Evolutionary conservation across 1,284 basidiomycete genomes (phyloP).

Genomic region (Sporisorium scitamineum): DNA sequence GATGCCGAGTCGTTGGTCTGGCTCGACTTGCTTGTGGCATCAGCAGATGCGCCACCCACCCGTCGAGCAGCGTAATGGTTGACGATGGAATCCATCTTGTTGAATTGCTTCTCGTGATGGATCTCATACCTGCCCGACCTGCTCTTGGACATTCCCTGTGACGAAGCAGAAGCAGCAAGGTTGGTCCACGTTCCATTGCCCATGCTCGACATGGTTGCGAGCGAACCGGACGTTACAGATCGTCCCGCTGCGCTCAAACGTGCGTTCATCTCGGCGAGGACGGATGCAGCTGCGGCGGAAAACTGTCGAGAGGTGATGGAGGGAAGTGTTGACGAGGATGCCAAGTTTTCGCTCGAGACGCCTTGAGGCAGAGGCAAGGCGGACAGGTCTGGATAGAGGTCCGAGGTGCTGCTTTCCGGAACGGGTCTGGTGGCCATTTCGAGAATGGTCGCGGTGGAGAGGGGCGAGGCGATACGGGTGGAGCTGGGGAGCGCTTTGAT

Average conservation of each 20-base stretch:
- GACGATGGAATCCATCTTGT: conserved; percentile 58
- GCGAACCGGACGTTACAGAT: conserved; percentile 30
- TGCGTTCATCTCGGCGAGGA: conserved; percentile 58
- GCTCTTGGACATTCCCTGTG: conserved; percentile 39
- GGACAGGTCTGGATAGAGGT: conserved; percentile 40
- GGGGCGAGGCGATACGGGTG: conserved; percentile 31
- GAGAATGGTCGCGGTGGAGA: conserved; percentile 36
- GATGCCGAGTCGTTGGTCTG: background rate
- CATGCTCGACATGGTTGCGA: conserved; percentile 34
- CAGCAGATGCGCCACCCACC: conserved; percentile 13
- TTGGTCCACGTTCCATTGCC: conserved; percentile 31
- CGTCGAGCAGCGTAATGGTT: conserved; percentile 57
- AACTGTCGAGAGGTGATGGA: conserved; percentile 49
- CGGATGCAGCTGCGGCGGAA: conserved; percentile 45
- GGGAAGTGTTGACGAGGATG: conserved; percentile 41
- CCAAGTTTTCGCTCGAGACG: conserved; percentile 25
- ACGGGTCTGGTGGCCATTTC: conserved; percentile 22
- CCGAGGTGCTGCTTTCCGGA: conserved; percentile 9
- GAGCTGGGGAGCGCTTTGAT: conserved; percentile 48
- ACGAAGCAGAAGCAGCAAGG: conserved; percentile 23
- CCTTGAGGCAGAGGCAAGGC: conserved; percentile 23
- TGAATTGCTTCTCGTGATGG: conserved; percentile 51
- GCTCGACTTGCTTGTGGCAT: conserved; percentile 2
- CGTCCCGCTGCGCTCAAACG: conserved; percentile 46
- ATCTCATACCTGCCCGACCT: conserved; percentile 46